Base-by-base conservation (phyloP, 2,329 filamentous ascomycete genomes). In the Aspergillus carbonarius region DNA sequence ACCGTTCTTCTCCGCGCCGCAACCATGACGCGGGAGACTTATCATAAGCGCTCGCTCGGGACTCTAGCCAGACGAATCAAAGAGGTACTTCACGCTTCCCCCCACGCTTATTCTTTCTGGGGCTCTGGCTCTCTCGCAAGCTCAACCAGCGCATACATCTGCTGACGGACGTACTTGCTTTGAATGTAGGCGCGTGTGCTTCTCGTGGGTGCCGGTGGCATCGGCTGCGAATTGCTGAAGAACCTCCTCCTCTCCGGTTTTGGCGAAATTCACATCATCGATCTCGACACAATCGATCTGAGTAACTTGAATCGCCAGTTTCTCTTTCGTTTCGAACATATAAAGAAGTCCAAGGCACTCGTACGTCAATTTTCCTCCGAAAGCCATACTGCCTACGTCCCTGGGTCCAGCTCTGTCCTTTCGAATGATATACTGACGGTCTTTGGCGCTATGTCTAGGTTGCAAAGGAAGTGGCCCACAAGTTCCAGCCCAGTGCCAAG, bases 291-390 rank as follows among this genome's bases (percentile, higher is more conserved):
- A 1, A 98, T 99, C 78, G 95, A 99, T 73, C 83, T 99, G 20
- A 96, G 92, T 78, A 99, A 99, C 73, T 84, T 99, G 52, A 99
- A 99, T 70, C 90, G 95, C 56, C 95, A 99, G 75, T 99, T 99
- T 70, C 87, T 99, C 49, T 99, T 99, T 76, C 86, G 93, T 61
- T 89, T 93, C 69, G 93, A 98, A 74, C 95, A 99, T 72, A 98
- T 99, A 77, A 98, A 97, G 77, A 96, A 96, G 75, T 87, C 93
- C 1, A 99, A 99, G 74, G 93, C 95, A 53, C 78, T 96, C 78
- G 93, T 95, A 82, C 63, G 86, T 78, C 60, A 23, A 42, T 37
- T 42, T 42, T 35, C 47, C 62, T 40, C 48, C 49, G 44, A 49
- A 58, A 54, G 57, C 53, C 57, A 55, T 59, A 59, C 40, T 60